Percentiles rank a stretch among this genome's conserved stretches.
phyloP scores from a whole-genome alignment of 768 basidiomycete genomes.

The Amyloporia xantha region DNA sequence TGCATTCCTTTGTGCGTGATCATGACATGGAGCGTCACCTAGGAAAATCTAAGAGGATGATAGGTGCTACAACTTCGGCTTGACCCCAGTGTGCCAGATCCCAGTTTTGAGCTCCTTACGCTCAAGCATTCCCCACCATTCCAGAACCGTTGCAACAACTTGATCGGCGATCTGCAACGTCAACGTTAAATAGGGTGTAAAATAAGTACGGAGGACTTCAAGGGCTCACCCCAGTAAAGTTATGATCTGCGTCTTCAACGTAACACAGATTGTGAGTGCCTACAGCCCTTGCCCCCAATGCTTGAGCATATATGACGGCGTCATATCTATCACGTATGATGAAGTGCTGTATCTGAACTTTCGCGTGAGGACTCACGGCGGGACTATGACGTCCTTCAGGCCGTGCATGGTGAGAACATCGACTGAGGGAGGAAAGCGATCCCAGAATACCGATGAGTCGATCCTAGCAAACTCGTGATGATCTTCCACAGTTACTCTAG shows the following conservation, averaged over 20 bases:
- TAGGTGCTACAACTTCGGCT: neutral
- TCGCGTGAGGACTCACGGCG: constrained; percentile 44
- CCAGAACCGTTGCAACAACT: constrained; percentile 58
- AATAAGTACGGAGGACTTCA: neutral
- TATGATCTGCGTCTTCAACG: constrained; percentile 74
- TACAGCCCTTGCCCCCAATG: constrained; percentile 46
- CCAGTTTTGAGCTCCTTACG: constrained; percentile 50
- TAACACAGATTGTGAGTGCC: constrained; percentile 69
- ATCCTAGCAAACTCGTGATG: constrained; percentile 54
- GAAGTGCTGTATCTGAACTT: neutral
- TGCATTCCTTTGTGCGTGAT: too few species aligned
- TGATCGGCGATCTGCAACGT: constrained; percentile 54
- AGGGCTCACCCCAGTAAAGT: constrained; percentile 51
- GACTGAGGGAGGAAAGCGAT: constrained; percentile 50
- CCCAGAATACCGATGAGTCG: constrained; percentile 65
- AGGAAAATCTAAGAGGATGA: too few species aligned
- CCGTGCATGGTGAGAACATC: constrained; percentile 79
- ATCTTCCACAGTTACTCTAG: constrained; percentile 31
- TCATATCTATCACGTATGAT: constrained; percentile 45
- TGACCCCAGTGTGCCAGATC: constrained; percentile 48
- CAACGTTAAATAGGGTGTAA: neutral
- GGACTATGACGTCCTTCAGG: constrained; percentile 59
- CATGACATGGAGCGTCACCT: too few species aligned
- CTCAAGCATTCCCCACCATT: constrained; percentile 53
- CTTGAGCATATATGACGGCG: constrained; percentile 60